These are phyloP conservation scores for Diaporthe capsici DNA, from an alignment of 2,329 filamentous ascomycete species.

Conservation along the genomic window DNA sequence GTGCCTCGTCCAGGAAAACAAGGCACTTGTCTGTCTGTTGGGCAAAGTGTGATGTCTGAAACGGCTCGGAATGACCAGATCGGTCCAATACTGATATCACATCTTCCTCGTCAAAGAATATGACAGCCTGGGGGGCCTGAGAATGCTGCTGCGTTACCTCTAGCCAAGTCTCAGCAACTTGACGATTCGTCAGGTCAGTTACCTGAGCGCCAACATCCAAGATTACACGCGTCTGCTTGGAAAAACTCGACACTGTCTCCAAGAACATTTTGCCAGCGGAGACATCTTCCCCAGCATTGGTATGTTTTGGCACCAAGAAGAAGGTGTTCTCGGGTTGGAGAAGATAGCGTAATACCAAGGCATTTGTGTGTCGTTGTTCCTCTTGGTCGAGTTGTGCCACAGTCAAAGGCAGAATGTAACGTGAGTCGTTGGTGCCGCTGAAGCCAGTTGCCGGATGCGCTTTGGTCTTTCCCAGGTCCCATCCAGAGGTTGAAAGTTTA, in stretches of 20 bases:
- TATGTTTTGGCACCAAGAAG: conserved; percentile 43
- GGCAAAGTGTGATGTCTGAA: conserved; percentile 72
- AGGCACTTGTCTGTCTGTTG: conserved; percentile 71
- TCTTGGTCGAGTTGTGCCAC: conserved; percentile 69
- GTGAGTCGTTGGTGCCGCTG: conserved; percentile 77
- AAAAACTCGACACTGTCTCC: conserved; percentile 55
- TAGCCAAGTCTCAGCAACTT: conserved; percentile 70
- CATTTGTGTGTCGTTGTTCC: conserved; percentile 75
- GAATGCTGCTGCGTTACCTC: conserved; percentile 38
- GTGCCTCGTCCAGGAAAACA: conserved; percentile 78
- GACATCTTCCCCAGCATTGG: conserved; percentile 20
- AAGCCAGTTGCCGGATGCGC: conserved; percentile 72
- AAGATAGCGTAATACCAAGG: conserved; percentile 72
- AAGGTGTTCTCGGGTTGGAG: conserved; percentile 66
- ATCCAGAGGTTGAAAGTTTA: conserved; percentile 76
- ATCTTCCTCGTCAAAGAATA: conserved; percentile 72
- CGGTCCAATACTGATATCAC: conserved; percentile 67
- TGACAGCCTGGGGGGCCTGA: conserved; percentile 56
- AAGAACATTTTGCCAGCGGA: conserved; percentile 61
- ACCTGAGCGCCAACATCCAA: conserved; percentile 81
- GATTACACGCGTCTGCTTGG: conserved; percentile 63
- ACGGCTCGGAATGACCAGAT: conserved; percentile 58
- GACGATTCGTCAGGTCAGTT: conserved; percentile 71
- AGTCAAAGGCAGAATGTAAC: conserved; percentile 67
- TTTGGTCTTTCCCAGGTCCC: conserved; percentile 71